Evolutionary conservation across 768 basidiomycete genomes (phyloP).

Genomic region (Naganishia randhawae): DNA sequence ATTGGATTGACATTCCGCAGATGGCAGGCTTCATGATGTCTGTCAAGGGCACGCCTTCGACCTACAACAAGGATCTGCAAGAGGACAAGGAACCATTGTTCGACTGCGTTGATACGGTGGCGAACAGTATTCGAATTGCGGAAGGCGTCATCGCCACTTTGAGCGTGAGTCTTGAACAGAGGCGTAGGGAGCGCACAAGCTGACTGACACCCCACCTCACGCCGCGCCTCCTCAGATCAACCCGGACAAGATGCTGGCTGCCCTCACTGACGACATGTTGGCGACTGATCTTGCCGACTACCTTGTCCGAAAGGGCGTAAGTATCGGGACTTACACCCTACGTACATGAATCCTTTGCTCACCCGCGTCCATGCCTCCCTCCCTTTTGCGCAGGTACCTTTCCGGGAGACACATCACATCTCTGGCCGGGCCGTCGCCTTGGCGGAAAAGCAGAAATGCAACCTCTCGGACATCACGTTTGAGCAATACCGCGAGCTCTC

Average conservation of each 20-base stretch:
- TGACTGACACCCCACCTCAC: too few relatives aligned
- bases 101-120: constrained; percentile 83
- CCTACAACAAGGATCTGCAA: constrained; percentile 98
- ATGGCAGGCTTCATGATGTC: constrained; percentile 98
- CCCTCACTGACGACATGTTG: constrained; percentile 93
- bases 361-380: neutral
- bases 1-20: constrained; percentile 51
- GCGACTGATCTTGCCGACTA: constrained; percentile 99
- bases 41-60: constrained; percentile 92
- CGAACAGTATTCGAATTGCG: constrained; percentile 82
- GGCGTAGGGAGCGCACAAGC: too few relatives aligned
- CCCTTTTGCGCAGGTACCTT: constrained; percentile 67
- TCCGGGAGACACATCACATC: constrained; percentile 97
- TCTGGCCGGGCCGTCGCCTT: constrained; percentile 94
- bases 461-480: constrained; percentile 74
- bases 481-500: constrained; percentile 74
- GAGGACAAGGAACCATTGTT: constrained; percentile 98
- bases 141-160: constrained; percentile 92
- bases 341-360: neutral
- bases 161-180: constrained; percentile 57
- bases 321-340: constrained; percentile 46
- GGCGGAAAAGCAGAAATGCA: constrained; percentile 75
- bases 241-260: constrained; percentile 79
- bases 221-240: constrained; percentile 71
- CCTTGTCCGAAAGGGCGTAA: constrained; percentile 93